Conservation (phyloP, 768 basidiomycete genomes). For the Coprinopsis strossmayeri region DNA sequence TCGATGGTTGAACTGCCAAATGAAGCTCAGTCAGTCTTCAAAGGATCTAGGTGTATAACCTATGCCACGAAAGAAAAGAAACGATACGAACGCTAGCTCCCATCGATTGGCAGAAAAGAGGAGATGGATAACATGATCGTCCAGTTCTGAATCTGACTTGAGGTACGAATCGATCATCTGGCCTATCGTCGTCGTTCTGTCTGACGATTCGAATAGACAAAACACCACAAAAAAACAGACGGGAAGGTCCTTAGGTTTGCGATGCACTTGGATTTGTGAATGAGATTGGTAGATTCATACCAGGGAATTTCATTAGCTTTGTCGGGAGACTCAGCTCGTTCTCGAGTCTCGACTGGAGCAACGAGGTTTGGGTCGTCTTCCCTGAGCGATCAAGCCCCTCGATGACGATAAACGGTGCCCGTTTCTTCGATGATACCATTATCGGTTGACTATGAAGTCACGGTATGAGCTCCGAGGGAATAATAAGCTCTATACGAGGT, state of each 20-base stretch:
- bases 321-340: slow-evolving; percentile 33
- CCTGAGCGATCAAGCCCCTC: slow-evolving; percentile 96
- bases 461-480: no score
- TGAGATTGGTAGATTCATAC: slow-evolving; percentile 34
- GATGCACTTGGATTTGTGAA: not conserved
- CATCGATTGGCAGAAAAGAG: slow-evolving; percentile 97
- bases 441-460: no score
- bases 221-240: not conserved
- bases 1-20: slow-evolving; percentile 51
- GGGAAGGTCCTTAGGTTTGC: no score
- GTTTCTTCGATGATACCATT: no score
- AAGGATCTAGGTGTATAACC: not conserved
- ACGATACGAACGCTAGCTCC: slow-evolving; percentile 72
- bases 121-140: slow-evolving; percentile 88
- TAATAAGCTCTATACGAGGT: no score
- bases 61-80: not conserved
- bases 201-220: slow-evolving; percentile 38
- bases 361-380: slow-evolving; percentile 81
- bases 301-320: slow-evolving; percentile 82
- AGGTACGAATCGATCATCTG: slow-evolving; percentile 92
- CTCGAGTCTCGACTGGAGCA: slow-evolving; percentile 51
- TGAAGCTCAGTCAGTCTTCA: not conserved
- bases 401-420: slow-evolving; percentile 85
- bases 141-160: slow-evolving; percentile 75
- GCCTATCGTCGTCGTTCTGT: slow-evolving; percentile 87